phyloP scores from a whole-genome alignment of 2,329 filamentous ascomycete species.

The Talaromyces pinophilus region DNA sequence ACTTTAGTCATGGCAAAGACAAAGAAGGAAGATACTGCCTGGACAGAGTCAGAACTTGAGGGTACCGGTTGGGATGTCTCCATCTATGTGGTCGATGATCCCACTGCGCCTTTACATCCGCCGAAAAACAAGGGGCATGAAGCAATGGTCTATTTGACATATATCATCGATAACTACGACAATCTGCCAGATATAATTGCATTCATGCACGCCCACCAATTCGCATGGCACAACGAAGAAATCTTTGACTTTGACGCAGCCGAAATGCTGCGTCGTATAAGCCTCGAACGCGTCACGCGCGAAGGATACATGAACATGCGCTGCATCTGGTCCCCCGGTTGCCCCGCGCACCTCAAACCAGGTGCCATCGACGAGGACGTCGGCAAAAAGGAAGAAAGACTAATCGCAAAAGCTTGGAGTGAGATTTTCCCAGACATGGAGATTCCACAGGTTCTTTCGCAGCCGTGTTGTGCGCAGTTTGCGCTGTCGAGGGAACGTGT shows the following conservation, averaged over 20 bases:
- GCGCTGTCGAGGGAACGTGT: slow-evolving; percentile 61
- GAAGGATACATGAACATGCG: slow-evolving; percentile 63
- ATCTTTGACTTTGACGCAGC: slow-evolving; percentile 53
- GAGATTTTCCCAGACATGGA: slow-evolving; percentile 50
- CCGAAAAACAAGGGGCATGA: slow-evolving; percentile 64
- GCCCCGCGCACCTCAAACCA: slow-evolving; percentile 60
- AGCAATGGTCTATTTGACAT: slow-evolving; percentile 63
- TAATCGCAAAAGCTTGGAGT: slow-evolving; percentile 50
- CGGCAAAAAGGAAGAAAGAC: slow-evolving; percentile 50
- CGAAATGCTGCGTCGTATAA: slow-evolving; percentile 54
- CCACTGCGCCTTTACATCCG: slow-evolving; percentile 51
- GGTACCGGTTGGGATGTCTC: slow-evolving; percentile 50
- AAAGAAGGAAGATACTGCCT: slow-evolving; percentile 24
- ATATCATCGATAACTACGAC: slow-evolving; percentile 64
- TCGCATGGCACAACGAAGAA: slow-evolving; percentile 62
- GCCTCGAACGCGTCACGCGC: slow-evolving; percentile 52
- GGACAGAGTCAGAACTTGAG: slow-evolving; percentile 55
- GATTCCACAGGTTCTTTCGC: slow-evolving; percentile 54
- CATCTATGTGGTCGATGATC: slow-evolving; percentile 57
- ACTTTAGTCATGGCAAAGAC: slow-evolving; percentile 46
- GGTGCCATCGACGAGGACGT: slow-evolving; percentile 42
- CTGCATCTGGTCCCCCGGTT: slow-evolving; percentile 60
- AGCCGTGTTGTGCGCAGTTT: slow-evolving; percentile 67
- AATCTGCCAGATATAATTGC: slow-evolving; percentile 59
- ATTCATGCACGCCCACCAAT: slow-evolving; percentile 61